Percentiles rank a stretch among this genome's conserved stretches.
Evolutionary conservation across 345 rosid species (phyloP).

Genomic region (Sisymbrium altissimum): DNA sequence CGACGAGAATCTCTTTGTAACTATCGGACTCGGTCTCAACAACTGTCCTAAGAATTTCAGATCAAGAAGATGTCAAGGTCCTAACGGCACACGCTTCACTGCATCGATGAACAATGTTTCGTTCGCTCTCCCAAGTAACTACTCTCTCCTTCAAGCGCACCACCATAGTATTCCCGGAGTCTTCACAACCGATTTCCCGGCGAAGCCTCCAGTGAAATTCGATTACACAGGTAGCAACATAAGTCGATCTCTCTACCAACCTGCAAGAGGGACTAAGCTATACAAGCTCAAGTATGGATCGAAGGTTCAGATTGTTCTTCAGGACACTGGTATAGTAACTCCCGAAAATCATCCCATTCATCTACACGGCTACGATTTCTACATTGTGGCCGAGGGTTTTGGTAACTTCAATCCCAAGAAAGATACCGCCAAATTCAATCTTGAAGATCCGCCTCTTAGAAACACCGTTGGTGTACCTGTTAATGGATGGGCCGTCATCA

Average conservation of each 20-base stretch:
- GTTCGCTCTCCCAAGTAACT: constrained; percentile 63
- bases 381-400: constrained; percentile 79
- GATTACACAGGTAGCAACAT: constrained; percentile 89
- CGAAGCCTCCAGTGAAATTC: constrained; percentile 56
- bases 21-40: constrained; percentile 74
- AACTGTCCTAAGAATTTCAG: constrained; percentile 59
- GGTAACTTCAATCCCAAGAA: constrained; percentile 78
- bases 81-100: constrained; percentile 85
- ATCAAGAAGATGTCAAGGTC: constrained; percentile 71
- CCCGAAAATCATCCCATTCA: constrained; percentile 95
- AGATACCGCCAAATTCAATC: constrained; percentile 67
- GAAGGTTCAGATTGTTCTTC: constrained; percentile 76
- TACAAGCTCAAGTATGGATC: constrained; percentile 75
- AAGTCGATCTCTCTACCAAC: constrained; percentile 67
- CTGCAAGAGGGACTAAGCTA: constrained; percentile 60
- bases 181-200: constrained; percentile 84
- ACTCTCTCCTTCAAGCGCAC: constrained; percentile 81
- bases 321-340: constrained; percentile 77
- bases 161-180: constrained; percentile 61
- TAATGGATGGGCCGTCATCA: constrained; percentile 87
- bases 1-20: constrained; percentile 70
- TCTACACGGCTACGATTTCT: constrained; percentile 92
- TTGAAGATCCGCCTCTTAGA: constrained; percentile 83
- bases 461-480: constrained; percentile 73
- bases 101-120: constrained; percentile 89